phyloP scores from a whole-genome alignment of 2,329 filamentous ascomycete species.

The Epichloe elymi region DNA sequence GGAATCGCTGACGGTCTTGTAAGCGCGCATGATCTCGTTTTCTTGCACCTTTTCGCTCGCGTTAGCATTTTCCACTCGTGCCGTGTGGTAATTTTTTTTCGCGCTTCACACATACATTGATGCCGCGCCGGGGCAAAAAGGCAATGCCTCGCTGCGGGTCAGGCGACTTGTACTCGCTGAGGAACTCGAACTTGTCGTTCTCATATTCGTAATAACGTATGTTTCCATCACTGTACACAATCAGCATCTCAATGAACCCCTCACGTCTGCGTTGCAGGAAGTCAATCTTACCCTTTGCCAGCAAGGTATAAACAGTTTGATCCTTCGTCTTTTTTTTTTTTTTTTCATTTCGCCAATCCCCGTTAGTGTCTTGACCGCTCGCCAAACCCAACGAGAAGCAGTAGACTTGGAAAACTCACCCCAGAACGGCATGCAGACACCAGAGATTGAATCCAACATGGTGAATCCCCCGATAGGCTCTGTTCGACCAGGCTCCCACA shows the following conservation, averaged over 20 bases:
- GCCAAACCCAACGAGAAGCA: neutral
- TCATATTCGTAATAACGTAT: conserved; percentile 98
- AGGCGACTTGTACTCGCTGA: conserved; percentile 93
- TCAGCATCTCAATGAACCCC: conserved; percentile 6
- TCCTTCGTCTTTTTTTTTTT: conserved; percentile 58
- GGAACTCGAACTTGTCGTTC: conserved; percentile 96
- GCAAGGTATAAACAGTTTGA: conserved; percentile 92
- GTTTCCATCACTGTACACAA: conserved; percentile 68
- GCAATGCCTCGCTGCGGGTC: conserved; percentile 92
- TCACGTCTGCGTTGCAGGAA: neutral
- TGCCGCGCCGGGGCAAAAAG: conserved; percentile 86
- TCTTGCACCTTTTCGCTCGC: conserved; percentile 55
- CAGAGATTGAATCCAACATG: conserved; percentile 87
- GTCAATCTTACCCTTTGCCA: conserved; percentile 71
- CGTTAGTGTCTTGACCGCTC: neutral
- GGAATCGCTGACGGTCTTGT: conserved; percentile 89
- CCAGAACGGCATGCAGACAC: conserved; percentile 99
- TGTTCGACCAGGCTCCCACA: conserved; percentile 83
- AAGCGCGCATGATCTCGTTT: conserved; percentile 89
- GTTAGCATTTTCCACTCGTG: conserved; percentile 9
- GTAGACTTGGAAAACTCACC: conserved; percentile 32
- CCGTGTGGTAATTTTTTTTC: neutral
- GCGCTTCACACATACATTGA: conserved; percentile 51
- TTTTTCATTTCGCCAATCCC: conserved; percentile 12
- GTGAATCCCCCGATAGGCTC: conserved; percentile 85